Conservation (phyloP, 2,329 filamentous ascomycete species). For the Alternaria arbusti region DNA sequence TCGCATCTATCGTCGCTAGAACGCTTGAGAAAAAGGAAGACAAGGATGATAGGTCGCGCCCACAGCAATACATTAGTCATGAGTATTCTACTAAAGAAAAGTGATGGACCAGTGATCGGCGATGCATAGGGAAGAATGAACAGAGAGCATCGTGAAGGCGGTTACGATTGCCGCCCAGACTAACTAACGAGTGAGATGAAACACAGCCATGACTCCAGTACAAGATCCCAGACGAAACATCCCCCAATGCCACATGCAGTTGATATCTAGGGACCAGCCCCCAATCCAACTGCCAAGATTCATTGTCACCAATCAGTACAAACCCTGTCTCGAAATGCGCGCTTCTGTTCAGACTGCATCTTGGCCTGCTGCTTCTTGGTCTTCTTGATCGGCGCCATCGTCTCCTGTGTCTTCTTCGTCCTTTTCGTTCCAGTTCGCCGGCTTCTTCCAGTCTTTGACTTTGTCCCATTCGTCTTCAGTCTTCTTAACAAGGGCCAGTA, state of each 20-base stretch:
- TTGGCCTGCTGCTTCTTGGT: too few species aligned
- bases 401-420: too few species aligned
- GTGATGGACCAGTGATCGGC: not conserved
- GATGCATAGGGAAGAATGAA: not conserved
- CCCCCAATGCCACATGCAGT: not conserved
- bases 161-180: not conserved
- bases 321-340: too few species aligned
- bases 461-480: too few species aligned
- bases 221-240: not conserved
- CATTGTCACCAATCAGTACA: too few species aligned
- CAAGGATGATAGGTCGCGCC: not conserved
- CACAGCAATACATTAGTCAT: not conserved
- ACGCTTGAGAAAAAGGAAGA: not conserved
- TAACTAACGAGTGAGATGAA: not conserved
- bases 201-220: not conserved
- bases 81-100: not conserved
- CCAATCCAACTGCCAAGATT: not conserved
- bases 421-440: too few species aligned
- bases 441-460: too few species aligned
- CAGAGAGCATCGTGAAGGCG: not conserved
- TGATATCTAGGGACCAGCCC: not conserved
- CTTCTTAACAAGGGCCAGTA: too few species aligned
- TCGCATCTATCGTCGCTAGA: not conserved
- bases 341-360: too few species aligned
- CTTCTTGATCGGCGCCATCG: too few species aligned